Conservation (phyloP, 306 rosid species). For the Hylodesmum podocarpum region DNA sequence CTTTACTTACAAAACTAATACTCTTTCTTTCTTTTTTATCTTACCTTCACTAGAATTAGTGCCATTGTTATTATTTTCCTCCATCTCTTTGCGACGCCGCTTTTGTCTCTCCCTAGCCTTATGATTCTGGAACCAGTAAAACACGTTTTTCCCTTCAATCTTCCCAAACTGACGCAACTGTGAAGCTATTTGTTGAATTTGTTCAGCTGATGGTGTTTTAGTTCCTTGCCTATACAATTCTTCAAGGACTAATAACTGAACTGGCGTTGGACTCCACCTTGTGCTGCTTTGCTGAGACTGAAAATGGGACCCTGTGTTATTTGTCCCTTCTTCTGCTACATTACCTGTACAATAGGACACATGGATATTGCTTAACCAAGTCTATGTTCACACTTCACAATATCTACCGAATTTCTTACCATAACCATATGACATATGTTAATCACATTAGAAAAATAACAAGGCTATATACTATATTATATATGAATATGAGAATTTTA, state of each 20-base stretch:
- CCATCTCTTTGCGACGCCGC: constrained; percentile 52
- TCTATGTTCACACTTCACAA: neutral
- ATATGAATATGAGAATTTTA: neutral
- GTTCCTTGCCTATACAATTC: constrained; percentile 60
- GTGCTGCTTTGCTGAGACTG: constrained; percentile 38
- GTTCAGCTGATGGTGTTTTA: constrained; percentile 67
- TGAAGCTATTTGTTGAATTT: constrained; percentile 60
- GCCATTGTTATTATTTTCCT: constrained; percentile 15
- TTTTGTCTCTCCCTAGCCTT: constrained; percentile 80
- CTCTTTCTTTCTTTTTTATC: neutral
- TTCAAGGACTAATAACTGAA: constrained; percentile 57
- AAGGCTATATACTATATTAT: neutral
- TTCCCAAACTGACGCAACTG: constrained; percentile 65
- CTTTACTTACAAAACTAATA: neutral
- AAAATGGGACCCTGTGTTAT: neutral
- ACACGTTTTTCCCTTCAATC: constrained; percentile 78
- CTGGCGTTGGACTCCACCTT: constrained; percentile 79
- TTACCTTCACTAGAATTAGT: constrained; percentile 13
- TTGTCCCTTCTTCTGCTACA: constrained; percentile 32
- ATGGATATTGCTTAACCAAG: neutral
- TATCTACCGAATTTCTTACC: neutral
- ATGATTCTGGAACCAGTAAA: constrained; percentile 88
- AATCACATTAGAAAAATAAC: neutral
- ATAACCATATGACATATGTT: neutral
- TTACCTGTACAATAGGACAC: neutral